These are phyloP conservation scores for Phytophthora melonis DNA, from an alignment of 352 stramenopile genomes.

Conservation along the genomic window DNA sequence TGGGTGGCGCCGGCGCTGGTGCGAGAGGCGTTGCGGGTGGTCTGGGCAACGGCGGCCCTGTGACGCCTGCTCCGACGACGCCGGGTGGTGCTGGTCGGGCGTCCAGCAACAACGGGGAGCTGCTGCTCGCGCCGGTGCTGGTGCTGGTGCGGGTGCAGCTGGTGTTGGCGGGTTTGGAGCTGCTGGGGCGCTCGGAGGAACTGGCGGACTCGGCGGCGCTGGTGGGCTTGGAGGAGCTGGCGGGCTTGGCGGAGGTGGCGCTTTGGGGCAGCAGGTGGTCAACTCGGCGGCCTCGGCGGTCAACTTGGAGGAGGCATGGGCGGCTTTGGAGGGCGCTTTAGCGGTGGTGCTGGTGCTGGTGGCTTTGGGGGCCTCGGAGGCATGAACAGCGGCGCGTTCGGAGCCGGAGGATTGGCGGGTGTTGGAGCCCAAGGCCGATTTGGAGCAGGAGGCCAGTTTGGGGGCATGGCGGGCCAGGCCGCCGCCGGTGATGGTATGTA, in stretches of 20 bases:
- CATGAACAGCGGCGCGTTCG: neutral
- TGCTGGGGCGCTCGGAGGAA: neutral
- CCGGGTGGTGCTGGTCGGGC: neutral
- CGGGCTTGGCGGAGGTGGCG: too few species aligned
- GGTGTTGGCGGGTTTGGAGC: neutral
- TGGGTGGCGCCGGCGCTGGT: neutral
- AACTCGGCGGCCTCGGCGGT: conserved; percentile 5
- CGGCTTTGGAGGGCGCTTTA: conserved; percentile 6
- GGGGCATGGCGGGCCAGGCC: neutral
- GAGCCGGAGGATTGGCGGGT: neutral
- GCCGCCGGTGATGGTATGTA: neutral
- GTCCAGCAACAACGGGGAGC: neutral
- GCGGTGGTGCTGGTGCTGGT: neutral
- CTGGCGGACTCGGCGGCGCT: neutral
- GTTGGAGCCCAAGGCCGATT: neutral
- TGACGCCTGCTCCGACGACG: neutral
- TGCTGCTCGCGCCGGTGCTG: neutral
- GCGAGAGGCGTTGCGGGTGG: neutral
- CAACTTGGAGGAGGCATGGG: conserved; percentile 5
- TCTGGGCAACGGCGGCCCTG: neutral
- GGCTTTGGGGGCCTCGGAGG: neutral
- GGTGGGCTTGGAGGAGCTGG: neutral
- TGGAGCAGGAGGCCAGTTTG: neutral
- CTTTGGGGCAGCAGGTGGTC: neutral
- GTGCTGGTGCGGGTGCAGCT: neutral